Base-by-base conservation (phyloP, 2,329 filamentous ascomycete species). In the Ascochyta clinopodiicola region DNA sequence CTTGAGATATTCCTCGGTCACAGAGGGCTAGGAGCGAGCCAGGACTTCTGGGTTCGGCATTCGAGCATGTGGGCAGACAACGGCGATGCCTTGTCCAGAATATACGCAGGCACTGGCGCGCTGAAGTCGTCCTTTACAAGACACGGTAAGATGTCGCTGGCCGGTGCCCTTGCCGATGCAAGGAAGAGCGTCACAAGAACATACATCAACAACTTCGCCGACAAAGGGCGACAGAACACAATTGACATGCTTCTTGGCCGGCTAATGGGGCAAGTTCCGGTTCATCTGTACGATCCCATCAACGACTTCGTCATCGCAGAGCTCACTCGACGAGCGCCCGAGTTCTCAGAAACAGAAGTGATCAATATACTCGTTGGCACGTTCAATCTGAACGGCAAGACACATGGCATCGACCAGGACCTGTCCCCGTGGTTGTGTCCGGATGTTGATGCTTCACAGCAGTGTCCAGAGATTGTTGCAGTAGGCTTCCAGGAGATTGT, bases 401-500 rank as follows among this genome's bases (percentile, higher is more conserved):
- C 89, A 1, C 81, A 88, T 55, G 92, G 93, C 3, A 82, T 92
- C 22, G 83, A 88, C 19, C 84, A 91, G 60, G 93, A 98, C 70
- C 80, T 99, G 12, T 89, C 90, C 0, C 81, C 88, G 2, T 99
- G 95, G 95, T 80, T 99, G 4, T 92, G 90, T 69, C 90, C 91
- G 0, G 82, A 85, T 5, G 75, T 86, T 3, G 81, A 85, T 44
- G 65, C 75, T 17, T 78, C 81, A n/a, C 77, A 81, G 39, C 78
- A 83, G 42, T 86, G 90, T 57, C 93, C 95, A 6, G 90, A 94
- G 55, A 90, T 99, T 34, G 87, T 96, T 46, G 92, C 90, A 7
- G 88, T 97, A 15, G 95, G 92, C 0, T 98, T 99, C 67, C 95
- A 99, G 72, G 95, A 99, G 75, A 98, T 99, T 60, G 95, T 99